Evolutionary conservation across 2,329 filamentous ascomycete species (phyloP).

Genomic region (Clarireedia paspali): DNA sequence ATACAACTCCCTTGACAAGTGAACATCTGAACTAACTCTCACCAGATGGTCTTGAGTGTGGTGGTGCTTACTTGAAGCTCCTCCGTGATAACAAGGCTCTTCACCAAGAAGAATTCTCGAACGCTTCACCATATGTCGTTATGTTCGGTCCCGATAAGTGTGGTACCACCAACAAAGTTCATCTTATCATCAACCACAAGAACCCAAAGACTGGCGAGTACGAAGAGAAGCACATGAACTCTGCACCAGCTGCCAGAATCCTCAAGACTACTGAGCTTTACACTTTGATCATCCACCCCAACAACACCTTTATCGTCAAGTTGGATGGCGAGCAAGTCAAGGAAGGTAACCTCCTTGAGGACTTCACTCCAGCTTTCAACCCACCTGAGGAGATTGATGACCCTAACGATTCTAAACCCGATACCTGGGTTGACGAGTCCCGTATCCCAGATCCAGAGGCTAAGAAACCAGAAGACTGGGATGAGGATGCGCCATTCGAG

Average conservation of each 20-base stretch:
- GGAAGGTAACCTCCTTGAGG: slow-evolving; percentile 85
- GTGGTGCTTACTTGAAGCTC: slow-evolving; percentile 98
- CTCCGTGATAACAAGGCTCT: slow-evolving; percentile 96
- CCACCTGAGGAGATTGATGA: slow-evolving; percentile 93
- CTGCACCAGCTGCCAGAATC: slow-evolving; percentile 77
- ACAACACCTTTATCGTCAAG: slow-evolving; percentile 90
- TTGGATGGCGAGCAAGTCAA: slow-evolving; percentile 86
- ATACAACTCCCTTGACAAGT: neutral
- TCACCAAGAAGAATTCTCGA: slow-evolving; percentile 95
- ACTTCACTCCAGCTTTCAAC: slow-evolving; percentile 92
- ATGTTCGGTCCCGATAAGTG: slow-evolving; percentile 99
- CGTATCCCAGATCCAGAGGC: slow-evolving; percentile 89
- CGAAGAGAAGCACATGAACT: slow-evolving; percentile 96
- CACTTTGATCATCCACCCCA: slow-evolving; percentile 91
- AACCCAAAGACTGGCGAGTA: slow-evolving; percentile 99
- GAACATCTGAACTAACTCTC: slow-evolving; percentile 27
- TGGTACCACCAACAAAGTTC: slow-evolving; percentile 95
- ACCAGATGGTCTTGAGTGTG: slow-evolving; percentile 86
- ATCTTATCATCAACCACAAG: slow-evolving; percentile 99
- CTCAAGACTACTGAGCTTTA: slow-evolving; percentile 91
- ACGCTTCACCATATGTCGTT: slow-evolving; percentile 95
- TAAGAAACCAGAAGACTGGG: slow-evolving; percentile 96
- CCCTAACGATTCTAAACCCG: slow-evolving; percentile 85
- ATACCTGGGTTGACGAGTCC: slow-evolving; percentile 90
- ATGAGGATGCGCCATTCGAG: slow-evolving; percentile 96